phyloP scores from a whole-genome alignment of 805 yeast species.

The Pichia eremophila region DNA sequence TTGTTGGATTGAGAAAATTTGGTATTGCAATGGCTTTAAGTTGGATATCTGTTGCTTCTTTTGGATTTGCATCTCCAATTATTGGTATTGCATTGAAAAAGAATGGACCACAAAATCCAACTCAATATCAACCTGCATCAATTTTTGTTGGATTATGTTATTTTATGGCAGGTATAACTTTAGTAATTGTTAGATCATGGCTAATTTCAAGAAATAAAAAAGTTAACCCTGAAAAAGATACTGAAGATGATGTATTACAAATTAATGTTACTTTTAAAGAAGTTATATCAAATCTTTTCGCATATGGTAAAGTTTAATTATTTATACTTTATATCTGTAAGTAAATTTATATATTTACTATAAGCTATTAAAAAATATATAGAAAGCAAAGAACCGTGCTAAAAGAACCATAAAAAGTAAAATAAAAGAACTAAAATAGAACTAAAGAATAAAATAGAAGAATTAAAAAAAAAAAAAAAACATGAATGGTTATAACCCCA shows the following conservation, averaged over 20 bases:
- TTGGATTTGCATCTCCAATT: constrained; percentile 50
- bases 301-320: constrained; percentile 1
- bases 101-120: constrained; percentile 28
- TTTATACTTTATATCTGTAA: no score
- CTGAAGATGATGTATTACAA: constrained; percentile 12
- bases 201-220: constrained; percentile 39
- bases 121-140: constrained; percentile 43
- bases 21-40: constrained; percentile 38
- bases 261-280: constrained; percentile 10
- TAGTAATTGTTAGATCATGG: constrained; percentile 45
- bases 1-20: constrained; percentile 45
- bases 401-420: no score
- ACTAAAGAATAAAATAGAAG: no score
- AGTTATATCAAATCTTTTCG: constrained; percentile 1
- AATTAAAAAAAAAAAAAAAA: no score
- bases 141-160: constrained; percentile 53
- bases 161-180: constrained; percentile 33
- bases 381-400: not conserved
- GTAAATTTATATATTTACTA: no score
- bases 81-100: constrained; percentile 45
- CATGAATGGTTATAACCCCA: no score
- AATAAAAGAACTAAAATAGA: no score
- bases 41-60: constrained; percentile 43
- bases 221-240: constrained; percentile 12
- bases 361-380: not conserved